A percentile compares a stretch with the other conserved stretches of the same genome.
phyloP scores from a whole-genome alignment of 2,329 filamentous ascomycete genomes.

The Podosphaera aphanis region DNA sequence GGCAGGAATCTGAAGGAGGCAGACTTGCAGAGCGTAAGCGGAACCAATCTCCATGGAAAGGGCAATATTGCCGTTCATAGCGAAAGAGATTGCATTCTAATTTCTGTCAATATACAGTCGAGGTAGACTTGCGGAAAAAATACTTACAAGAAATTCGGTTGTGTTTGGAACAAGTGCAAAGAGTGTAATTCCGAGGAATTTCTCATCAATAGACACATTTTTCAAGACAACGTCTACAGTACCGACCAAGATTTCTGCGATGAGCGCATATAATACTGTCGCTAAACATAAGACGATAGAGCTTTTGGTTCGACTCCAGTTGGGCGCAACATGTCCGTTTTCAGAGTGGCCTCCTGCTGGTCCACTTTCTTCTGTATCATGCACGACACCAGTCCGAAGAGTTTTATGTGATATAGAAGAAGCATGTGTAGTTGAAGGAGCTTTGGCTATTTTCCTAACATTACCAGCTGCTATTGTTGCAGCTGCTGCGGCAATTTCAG shows the following conservation, averaged over 20 bases:
- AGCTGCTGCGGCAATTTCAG: conserved; percentile 81
- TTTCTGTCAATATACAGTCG: background rate
- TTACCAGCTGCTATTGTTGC: conserved; percentile 72
- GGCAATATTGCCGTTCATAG: conserved; percentile 98
- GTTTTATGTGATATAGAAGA: conserved; percentile 11
- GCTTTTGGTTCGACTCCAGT: conserved; percentile 87
- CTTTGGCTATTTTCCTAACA: conserved; percentile 29
- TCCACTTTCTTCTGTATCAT: conserved; percentile 10
- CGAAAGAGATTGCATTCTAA: conserved; percentile 87
- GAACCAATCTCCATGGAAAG: conserved; percentile 98
- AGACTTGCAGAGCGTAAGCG: conserved; percentile 88
- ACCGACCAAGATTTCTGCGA: conserved; percentile 89
- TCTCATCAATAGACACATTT: conserved; percentile 80
- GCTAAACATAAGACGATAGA: conserved; percentile 70
- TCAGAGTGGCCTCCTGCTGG: conserved; percentile 18
- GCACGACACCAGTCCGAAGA: conserved; percentile 15
- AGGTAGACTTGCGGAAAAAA: background rate
- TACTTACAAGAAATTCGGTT: conserved; percentile 73
- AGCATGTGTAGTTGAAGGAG: conserved; percentile 19
- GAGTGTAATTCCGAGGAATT: conserved; percentile 87
- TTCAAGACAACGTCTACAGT: conserved; percentile 92
- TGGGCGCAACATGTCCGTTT: conserved; percentile 74
- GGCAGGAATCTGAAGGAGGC: conserved; percentile 78
- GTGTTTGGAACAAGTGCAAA: conserved; percentile 96
- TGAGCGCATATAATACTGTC: conserved; percentile 81